These are phyloP conservation scores for Clathrospora elynae DNA, from an alignment of 2,329 filamentous ascomycete genomes.

Conservation along the genomic window DNA sequence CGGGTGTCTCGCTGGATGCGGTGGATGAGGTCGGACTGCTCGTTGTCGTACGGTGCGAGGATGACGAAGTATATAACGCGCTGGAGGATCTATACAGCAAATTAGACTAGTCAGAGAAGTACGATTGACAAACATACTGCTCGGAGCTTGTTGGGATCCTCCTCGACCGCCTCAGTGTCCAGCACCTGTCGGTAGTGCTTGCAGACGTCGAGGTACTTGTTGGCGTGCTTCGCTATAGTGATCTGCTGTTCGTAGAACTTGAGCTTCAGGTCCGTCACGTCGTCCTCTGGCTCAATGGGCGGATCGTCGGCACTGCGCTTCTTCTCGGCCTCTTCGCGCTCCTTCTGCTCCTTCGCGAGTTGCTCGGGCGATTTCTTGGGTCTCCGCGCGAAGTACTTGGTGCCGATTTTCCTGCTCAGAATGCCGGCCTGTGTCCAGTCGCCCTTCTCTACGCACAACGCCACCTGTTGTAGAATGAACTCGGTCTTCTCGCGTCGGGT, in stretches of 20 bases:
- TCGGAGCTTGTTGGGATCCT: constrained; percentile 82
- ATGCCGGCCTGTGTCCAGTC: constrained; percentile 98
- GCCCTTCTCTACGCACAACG: constrained; percentile 89
- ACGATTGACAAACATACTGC: constrained; percentile 64
- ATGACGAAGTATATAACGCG: constrained; percentile 98
- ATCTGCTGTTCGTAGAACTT: constrained; percentile 98
- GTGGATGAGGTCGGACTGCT: constrained; percentile 96
- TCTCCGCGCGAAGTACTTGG: constrained; percentile 85
- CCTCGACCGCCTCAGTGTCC: constrained; percentile 93
- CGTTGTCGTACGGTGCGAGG: constrained; percentile 95
- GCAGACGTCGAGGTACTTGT: constrained; percentile 96
- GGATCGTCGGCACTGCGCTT: constrained; percentile 77
- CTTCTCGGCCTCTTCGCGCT: constrained; percentile 81
- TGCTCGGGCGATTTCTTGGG: constrained; percentile 89
- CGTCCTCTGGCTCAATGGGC: constrained; percentile 77
- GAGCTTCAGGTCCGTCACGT: constrained; percentile 95
- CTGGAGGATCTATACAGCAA: constrained; percentile 71
- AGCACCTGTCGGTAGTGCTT: constrained; percentile 97
- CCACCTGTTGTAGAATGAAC: constrained; percentile 94
- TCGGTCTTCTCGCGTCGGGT: constrained; percentile 96
- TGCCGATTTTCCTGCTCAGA: constrained; percentile 95
- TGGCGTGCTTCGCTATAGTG: constrained; percentile 90
- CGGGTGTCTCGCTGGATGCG: constrained; percentile 86
- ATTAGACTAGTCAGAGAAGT: constrained; percentile 22
- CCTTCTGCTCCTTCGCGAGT: constrained; percentile 87